These are phyloP conservation scores for Plantago lanceolata DNA, from an alignment of 305 asterid species.

Conservation along the genomic window DNA sequence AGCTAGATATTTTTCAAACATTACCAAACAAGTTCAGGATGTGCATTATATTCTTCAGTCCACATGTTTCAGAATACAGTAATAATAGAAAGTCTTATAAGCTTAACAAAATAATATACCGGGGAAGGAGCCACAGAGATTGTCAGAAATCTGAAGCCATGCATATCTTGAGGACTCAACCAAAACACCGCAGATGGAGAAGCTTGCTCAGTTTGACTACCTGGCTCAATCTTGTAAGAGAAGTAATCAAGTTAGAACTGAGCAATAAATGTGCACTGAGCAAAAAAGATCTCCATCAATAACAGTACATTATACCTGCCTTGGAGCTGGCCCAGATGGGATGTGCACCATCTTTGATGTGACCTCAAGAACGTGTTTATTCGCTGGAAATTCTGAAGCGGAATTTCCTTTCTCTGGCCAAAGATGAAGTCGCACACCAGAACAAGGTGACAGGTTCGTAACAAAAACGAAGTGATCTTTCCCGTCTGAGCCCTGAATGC, in stretches of 20 bases:
- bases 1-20: slow-evolving; percentile 9
- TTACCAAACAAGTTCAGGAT: slow-evolving; percentile 1
- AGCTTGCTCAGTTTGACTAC: slow-evolving; percentile 98
- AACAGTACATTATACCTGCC: slow-evolving; percentile 64
- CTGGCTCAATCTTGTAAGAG: slow-evolving; percentile 82
- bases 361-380: slow-evolving; percentile 60
- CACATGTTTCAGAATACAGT: slow-evolving; percentile 20
- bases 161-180: slow-evolving; percentile 84
- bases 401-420: slow-evolving; percentile 74
- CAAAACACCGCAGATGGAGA: slow-evolving; percentile 94
- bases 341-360: slow-evolving; percentile 86
- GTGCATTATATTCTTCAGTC: neutral
- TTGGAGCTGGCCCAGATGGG: slow-evolving; percentile 98
- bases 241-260: slow-evolving; percentile 27
- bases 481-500: slow-evolving; percentile 65
- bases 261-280: slow-evolving; percentile 13
- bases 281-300: slow-evolving; percentile 10
- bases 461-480: slow-evolving; percentile 77
- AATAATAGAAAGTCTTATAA: slow-evolving; percentile 13
- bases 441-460: slow-evolving; percentile 94
- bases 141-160: slow-evolving; percentile 80
- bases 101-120: slow-evolving; percentile 43
- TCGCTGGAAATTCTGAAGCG: slow-evolving; percentile 37
- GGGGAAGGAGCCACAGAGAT: slow-evolving; percentile 95
- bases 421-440: slow-evolving; percentile 88